Evolutionary conservation across 306 rosid species (phyloP).

Genomic region (Cucumis hystrix): DNA sequence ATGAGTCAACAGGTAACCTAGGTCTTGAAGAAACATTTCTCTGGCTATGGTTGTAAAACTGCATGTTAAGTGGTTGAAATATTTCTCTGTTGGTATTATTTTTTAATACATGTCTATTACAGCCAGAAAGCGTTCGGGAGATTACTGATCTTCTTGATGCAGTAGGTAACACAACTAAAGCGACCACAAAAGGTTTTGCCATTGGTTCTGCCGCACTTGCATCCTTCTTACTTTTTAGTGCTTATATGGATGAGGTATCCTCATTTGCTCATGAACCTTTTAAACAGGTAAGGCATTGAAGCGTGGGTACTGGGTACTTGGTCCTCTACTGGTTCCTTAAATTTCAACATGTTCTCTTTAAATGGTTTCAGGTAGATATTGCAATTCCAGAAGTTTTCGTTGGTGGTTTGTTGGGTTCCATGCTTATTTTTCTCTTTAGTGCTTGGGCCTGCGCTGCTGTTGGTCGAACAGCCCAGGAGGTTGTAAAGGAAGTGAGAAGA

Average conservation of each 20-base stretch:
- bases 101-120: slow-evolving; percentile 13
- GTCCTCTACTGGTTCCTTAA: slow-evolving; percentile 1
- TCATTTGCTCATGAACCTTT: slow-evolving; percentile 64
- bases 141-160: slow-evolving; percentile 96
- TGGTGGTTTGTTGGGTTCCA: slow-evolving; percentile 93
- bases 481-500: slow-evolving; percentile 93
- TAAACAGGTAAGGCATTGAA: slow-evolving; percentile 50
- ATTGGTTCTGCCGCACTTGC: slow-evolving; percentile 99
- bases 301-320: slow-evolving; percentile 8
- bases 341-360: slow-evolving; percentile 5
- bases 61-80: not conserved
- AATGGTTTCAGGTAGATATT: slow-evolving; percentile 76
- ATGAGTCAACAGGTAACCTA: slow-evolving; percentile 92
- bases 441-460: slow-evolving; percentile 98
- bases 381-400: slow-evolving; percentile 93
- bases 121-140: slow-evolving; percentile 98
- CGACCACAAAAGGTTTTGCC: slow-evolving; percentile 97
- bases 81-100: not conserved
- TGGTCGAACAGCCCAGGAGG: slow-evolving; percentile 98
- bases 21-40: not conserved
- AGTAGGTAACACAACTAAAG: slow-evolving; percentile 96
- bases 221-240: slow-evolving; percentile 95
- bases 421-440: slow-evolving; percentile 92
- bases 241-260: slow-evolving; percentile 96
- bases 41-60: not conserved